Evolutionary conservation across 441 rosid genomes (phyloP).

Genomic region (Sinapis alba): DNA sequence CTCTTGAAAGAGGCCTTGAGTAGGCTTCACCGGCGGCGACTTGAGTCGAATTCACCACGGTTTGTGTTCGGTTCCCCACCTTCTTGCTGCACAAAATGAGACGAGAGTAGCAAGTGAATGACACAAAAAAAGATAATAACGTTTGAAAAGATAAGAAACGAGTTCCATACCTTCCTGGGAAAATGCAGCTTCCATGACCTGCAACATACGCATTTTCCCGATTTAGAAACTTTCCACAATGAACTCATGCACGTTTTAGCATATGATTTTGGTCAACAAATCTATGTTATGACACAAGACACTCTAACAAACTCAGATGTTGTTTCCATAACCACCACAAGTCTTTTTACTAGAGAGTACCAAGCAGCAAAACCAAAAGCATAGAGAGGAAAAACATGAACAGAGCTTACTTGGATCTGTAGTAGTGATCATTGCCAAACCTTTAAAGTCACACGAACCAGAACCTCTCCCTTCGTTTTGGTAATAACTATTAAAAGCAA

Average conservation of each 20-base stretch:
- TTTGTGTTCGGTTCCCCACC: constrained; percentile 64
- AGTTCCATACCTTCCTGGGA: constrained; percentile 86
- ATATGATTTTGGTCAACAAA: background rate
- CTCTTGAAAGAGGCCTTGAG: constrained; percentile 42
- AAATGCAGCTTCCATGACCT: constrained; percentile 94
- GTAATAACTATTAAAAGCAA: constrained; percentile 95
- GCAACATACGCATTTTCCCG: constrained; percentile 42
- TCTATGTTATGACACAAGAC: background rate
- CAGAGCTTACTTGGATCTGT: constrained; percentile 87
- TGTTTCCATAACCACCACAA: background rate
- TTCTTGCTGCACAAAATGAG: constrained; percentile 61
- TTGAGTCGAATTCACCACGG: constrained; percentile 58
- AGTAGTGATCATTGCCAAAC: constrained; percentile 91
- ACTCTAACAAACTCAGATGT: background rate
- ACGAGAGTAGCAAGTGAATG: background rate
- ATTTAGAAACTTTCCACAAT: constrained; percentile 12
- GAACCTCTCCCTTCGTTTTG: constrained; percentile 75
- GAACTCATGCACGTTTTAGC: background rate
- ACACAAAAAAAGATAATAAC: background rate
- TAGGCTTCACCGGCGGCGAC: constrained; percentile 55
- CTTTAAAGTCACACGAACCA: constrained; percentile 95
- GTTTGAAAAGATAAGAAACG: background rate
- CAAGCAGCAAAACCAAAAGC: background rate
- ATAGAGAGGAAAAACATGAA: background rate
- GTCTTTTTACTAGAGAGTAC: background rate